Base-by-base conservation (phyloP, 371 early-diverging fungal species). In the Rhizopus delemar region DNA sequence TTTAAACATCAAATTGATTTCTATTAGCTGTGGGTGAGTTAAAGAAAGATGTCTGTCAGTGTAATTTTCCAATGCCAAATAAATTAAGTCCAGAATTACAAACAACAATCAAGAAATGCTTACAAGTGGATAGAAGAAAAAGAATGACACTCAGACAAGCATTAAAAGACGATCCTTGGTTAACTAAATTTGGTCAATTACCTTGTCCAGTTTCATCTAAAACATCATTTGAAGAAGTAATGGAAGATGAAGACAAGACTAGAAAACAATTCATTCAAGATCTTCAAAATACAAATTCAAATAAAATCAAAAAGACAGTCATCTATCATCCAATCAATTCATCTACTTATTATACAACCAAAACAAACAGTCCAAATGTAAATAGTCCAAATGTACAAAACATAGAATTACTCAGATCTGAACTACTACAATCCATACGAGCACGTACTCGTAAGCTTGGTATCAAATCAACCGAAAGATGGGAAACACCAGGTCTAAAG, bases 41-140 rank as follows among this genome's bases (percentile, higher is more conserved):
- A 41, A 85, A 82, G 67, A 68, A 68, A 41, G 85, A 85, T 62
- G 86, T 90, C 41, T 70, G 79, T 6, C 72, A 74, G 15, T 83
- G 83, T 7, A 70, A 69, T 13, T 83, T 80, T 43, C 69, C 74
- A 2, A 80, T 79, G 57, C 87, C 87, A 0, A 38, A 45, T 32
- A 52, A 51, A 22, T 63, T 84, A 32, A 81, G 80, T 49, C 54
- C 50, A 3, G 75, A 63, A 16, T 51, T 81, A 5, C 71, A 77
- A 38, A 51, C 58, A 7, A 81, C 79, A 4, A 77, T 84, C 34
- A 62, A 64, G 32, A 84, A 80, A 67, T 78, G 79, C 28, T 52
- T 84, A n/a, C 56, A 72, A 4, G 57, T 74, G 4, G 79, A 81
- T 46, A 61, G 82, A 16, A 54, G 69, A 34, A 65, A 71, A 41